Evolutionary conservation across 768 basidiomycete genomes (phyloP), one percentile per base, ranked within the genome.

Genomic region (Boletus vinaceobasis): DNA sequence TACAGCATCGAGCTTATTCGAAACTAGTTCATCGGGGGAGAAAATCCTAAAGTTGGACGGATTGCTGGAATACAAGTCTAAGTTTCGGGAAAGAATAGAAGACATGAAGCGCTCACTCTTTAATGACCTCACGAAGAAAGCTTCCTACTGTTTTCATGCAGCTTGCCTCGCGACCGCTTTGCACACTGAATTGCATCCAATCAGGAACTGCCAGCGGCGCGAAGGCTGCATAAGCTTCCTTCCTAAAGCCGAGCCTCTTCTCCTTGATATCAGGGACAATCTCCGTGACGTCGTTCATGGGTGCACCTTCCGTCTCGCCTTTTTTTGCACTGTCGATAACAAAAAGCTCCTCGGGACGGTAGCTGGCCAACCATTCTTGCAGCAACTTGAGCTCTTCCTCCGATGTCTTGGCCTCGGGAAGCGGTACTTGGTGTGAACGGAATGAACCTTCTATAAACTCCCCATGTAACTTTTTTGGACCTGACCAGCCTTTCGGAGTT

Each of bases 401-500:
- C 51, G 83, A 79, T 0, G 78, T 85, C 69, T 85, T 86, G 3
- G 87, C 86, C 11, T 74, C 74, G 3, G 91, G 87, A 17, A 96
- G 80, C 5, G 93, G 93, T 1, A 96, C 92, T 73, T 96, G 93
- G 66, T 97, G 93, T 0, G 93, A 80, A 55, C 79, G 83, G 79
- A 88, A 95, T 21, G 87, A 89, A 43, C 88, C 88, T 65, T 90
- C 89, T 48, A 93, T 79, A 53, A 80, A 81, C 56, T 88, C 81
- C n/a, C 84, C 88, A 48, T 82, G 77, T 29, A 88, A 66, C 21
- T 72, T 59, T 59, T 84, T 84, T 2, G 90, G 90, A 5, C 88
- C 86, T 7, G 84, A 77, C 75, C 81, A 84, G 26, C 91, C 83
- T 72, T 96, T 96, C 10, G 92, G 91, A 1, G 90, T 90, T 42